These are phyloP conservation scores for Globisporangium spiculum DNA, from an alignment of 352 stramenopile genomes.

Conservation along the genomic window DNA sequence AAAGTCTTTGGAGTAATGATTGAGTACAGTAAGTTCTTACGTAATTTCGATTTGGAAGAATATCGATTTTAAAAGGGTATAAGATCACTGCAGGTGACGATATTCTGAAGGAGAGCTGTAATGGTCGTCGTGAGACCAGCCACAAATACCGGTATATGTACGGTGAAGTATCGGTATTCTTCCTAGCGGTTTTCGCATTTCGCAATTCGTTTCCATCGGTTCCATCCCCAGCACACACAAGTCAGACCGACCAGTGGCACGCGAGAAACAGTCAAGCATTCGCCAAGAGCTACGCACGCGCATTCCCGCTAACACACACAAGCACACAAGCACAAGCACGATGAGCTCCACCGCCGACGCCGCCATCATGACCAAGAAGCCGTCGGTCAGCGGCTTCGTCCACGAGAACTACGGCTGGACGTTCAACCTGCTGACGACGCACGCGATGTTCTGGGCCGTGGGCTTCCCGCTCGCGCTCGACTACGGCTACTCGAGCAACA, in stretches of 20 bases:
- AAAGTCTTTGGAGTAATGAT: too few relatives aligned
- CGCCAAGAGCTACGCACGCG: not conserved
- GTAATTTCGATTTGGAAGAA: too few relatives aligned
- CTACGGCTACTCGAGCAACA: slow-evolving; percentile 76
- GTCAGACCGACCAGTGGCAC: slow-evolving; percentile 2
- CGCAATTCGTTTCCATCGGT: not conserved
- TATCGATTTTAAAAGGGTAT: too few relatives aligned
- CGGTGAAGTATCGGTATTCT: not conserved
- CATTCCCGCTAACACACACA: not conserved
- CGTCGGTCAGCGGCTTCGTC: slow-evolving; percentile 56
- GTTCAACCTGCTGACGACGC: slow-evolving; percentile 81
- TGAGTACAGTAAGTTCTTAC: too few relatives aligned
- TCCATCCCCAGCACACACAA: not conserved
- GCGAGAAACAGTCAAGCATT: not conserved
- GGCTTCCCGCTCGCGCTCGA: slow-evolving; percentile 72
- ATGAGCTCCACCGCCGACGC: not conserved
- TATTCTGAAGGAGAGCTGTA: too few relatives aligned
- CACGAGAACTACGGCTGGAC: slow-evolving; percentile 78
- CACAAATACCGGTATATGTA: too few relatives aligned
- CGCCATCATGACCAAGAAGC: slow-evolving; percentile 18
- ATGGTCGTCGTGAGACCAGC: too few relatives aligned
- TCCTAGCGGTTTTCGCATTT: not conserved
- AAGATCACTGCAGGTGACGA: too few relatives aligned
- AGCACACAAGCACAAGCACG: not conserved
- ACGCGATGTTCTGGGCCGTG: slow-evolving; percentile 81